Percentiles rank a stretch among this genome's conserved stretches.
Evolutionary conservation across 768 basidiomycete genomes (phyloP).

Genomic region (Tylopilus vinaceipallidus): DNA sequence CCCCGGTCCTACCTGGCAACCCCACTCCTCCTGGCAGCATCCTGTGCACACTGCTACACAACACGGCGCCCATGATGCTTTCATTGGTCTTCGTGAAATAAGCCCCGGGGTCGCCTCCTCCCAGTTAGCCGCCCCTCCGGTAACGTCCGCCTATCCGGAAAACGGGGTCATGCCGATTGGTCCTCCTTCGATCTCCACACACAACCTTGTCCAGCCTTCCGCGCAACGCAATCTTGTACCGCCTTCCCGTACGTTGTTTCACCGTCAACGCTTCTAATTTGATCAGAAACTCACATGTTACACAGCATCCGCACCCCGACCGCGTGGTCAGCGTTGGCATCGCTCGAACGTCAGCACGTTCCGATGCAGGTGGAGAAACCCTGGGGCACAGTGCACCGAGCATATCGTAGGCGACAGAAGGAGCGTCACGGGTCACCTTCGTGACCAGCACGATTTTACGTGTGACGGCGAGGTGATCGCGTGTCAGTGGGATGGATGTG

Average conservation of each 20-base stretch:
- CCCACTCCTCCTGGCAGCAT: neutral
- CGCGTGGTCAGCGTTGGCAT: conserved; percentile 12
- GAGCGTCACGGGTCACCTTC: conserved; percentile 21
- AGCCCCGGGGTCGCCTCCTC: neutral
- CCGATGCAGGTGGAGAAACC: conserved; percentile 19
- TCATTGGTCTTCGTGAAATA: neutral
- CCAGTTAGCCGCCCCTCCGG: neutral
- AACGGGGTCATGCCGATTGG: no score
- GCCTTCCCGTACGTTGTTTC: conserved; percentile 10
- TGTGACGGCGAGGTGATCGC: conserved; percentile 11
- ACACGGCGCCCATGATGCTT: neutral
- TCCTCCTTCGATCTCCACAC: no score
- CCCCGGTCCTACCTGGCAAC: neutral
- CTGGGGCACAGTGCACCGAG: conserved; percentile 11
- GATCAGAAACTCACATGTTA: conserved; percentile 4
- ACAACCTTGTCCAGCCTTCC: no score
- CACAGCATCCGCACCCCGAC: conserved; percentile 8
- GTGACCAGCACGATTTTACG: conserved; percentile 18
- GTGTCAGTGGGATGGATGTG: conserved; percentile 22
- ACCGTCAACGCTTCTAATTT: no score
- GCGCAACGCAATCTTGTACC: neutral
- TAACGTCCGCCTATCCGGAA: no score
- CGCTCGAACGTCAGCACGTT: conserved; percentile 9
- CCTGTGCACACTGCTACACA: conserved; percentile 2
- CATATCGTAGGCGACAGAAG: conserved; percentile 17